These are phyloP conservation scores for Seiridium cupressi DNA, from an alignment of 2,329 filamentous ascomycete species.

Conservation along the genomic window DNA sequence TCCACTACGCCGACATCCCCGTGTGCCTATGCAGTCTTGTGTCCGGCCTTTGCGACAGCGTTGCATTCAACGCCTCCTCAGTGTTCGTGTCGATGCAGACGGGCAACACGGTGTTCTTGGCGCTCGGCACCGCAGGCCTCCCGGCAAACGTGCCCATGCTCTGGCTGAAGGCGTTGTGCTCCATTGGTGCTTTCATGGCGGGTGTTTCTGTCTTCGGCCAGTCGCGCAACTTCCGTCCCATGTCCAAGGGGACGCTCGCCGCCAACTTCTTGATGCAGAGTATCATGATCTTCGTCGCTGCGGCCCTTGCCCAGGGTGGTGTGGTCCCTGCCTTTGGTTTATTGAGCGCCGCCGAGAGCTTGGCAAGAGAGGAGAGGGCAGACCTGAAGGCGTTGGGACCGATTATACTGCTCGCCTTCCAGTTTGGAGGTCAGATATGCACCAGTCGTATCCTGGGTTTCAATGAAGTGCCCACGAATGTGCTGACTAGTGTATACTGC, in stretches of 20 bases:
- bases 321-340: constrained; percentile 42
- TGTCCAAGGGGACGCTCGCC: constrained; percentile 40
- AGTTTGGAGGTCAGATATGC: constrained; percentile 53
- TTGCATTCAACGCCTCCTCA: constrained; percentile 36
- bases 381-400: constrained; percentile 42
- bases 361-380: constrained; percentile 15
- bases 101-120: constrained; percentile 64
- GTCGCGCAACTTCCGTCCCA: constrained; percentile 29
- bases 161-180: constrained; percentile 52
- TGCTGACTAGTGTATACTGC: constrained; percentile 53
- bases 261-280: constrained; percentile 52
- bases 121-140: constrained; percentile 53
- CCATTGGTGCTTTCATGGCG: constrained; percentile 50
- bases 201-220: constrained; percentile 49
- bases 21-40: constrained; percentile 38
- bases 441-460: constrained; percentile 46
- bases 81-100: constrained; percentile 42
- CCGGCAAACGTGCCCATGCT: constrained; percentile 48
- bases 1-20: constrained; percentile 28
- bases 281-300: constrained; percentile 49
- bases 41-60: constrained; percentile 38
- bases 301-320: constrained; percentile 46
- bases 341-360: constrained; percentile 12
- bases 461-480: constrained; percentile 53
- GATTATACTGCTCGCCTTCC: constrained; percentile 49